Evolutionary conservation across 176 grass and related monocot genomes (phyloP), one percentile per base, ranked within the genome.

Genomic region (Triticum timopheevii): DNA sequence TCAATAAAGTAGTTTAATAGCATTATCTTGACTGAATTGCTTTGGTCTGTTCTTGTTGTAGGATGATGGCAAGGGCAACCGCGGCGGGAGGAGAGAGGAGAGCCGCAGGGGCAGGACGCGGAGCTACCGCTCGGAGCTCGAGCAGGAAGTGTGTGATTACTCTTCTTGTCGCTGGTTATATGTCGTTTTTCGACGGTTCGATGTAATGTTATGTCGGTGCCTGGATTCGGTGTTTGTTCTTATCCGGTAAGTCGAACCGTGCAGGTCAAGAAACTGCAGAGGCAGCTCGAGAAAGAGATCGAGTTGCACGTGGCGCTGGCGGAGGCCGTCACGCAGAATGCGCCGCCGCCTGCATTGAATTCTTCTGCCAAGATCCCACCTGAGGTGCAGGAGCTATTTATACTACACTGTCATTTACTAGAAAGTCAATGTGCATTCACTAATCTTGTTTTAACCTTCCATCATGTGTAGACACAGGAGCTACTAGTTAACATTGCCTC

Each of bases 201-300:
- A 1, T 54, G 56, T 70, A 39, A 59, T 39, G 49, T 47, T 50
- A 54, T 54, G 27, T 27, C 63, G 42, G 6, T 23, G 7, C 10
- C 13, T 45, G 7, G 63, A 61, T 20, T 62, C 69, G 65, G 49
- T 70, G 15, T 39, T 24, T 78, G 28, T 61, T 50, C 45, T 39
- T 70, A 44, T 44, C 19, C 45, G 87, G 54, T 61, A 6, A 11
- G 31, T 33, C 31, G 31, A 31, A 23, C 23, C 38, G 12, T 36
- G 38, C 84, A 98, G 94, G 94, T 98, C 34, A 89, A 93, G 38
- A 96, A 89, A 72, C 80, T 99, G 77, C 94, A 99, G 88, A 93
- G 85, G 85, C 89, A 96, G 58, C 94, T 99, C 1, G 87, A 96
- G 83, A 87, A 94, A 89, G 94, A 99, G 89, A 85, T 93, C 19